Base-by-base conservation (phyloP, 2,329 filamentous ascomycete species). In the Aspergillus terreus region DNA sequence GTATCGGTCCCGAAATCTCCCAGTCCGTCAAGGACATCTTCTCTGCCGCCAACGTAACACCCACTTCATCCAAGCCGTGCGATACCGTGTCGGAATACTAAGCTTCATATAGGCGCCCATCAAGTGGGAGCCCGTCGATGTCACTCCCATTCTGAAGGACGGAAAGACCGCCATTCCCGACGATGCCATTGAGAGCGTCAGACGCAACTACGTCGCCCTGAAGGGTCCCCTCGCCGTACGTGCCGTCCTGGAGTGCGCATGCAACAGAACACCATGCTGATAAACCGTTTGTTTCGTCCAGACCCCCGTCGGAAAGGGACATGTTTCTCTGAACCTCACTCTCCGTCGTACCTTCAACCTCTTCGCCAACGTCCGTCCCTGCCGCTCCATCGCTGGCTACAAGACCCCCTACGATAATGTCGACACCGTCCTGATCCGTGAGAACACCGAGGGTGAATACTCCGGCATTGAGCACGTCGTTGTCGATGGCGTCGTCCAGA, bases 401-500 rank as follows among this genome's bases (percentile, higher is more conserved):
- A 96, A 97, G 86, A 99, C 94, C 49, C 91, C 92, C 58, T 97
- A 97, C 81, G 92, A 97, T 74, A 84, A 88, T 67, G 94, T 99
- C 71, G 88, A 99, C 78, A 96, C 92, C 36, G 90, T 96, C 68
- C 82, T 99, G 71, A 97, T 99, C 78, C 90, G 94, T 76, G 94
- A 99, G 82, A 99, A 99, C 83, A 97, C 94, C 64, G 94, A 97
- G 84, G 94, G 94, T 75, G 94, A 97, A 82, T 99, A 99, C 85
- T 96, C 90, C 40, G 94, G 94, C 58, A 97, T 99, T 67, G 94
- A 99, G 83, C 94, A 99, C 79, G 85, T 96, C 53, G 94, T 97
- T 32, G 91, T 97, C 21, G 92, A 97, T 66, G 94, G 94, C 63
- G 94, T 99, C 46, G 94, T 99, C 25, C 94, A 99, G 83, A 92